phyloP scores from a whole-genome alignment of 2,329 filamentous ascomycete genomes.

The Colletotrichum gloeosporioides region DNA sequence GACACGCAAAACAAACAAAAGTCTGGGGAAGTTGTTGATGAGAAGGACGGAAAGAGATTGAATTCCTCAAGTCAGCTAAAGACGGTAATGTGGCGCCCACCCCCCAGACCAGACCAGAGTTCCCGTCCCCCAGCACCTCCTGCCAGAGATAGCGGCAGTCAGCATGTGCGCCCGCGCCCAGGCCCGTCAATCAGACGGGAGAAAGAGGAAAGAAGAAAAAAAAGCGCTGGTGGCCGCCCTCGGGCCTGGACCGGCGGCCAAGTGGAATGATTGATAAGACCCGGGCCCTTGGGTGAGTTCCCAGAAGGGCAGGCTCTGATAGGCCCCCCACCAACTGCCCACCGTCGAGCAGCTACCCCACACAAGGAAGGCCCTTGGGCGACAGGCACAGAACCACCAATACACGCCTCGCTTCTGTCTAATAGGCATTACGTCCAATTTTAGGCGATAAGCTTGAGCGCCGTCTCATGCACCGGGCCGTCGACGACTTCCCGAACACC shows the following conservation, averaged over 20 bases:
- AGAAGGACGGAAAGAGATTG: neutral
- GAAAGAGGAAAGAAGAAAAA: neutral
- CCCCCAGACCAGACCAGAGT: neutral
- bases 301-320: neutral
- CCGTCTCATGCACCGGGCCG: neutral
- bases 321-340: neutral
- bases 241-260: slow-evolving; percentile 21
- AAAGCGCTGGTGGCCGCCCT: neutral
- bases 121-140: neutral
- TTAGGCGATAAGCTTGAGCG: slow-evolving; percentile 13
- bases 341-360: neutral
- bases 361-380: slow-evolving; percentile 12
- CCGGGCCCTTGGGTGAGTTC: neutral
- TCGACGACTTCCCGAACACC: neutral
- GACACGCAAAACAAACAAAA: neutral
- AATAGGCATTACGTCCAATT: slow-evolving; percentile 22
- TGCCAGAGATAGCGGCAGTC: slow-evolving; percentile 2
- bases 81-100: neutral
- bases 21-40: neutral
- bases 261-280: slow-evolving; percentile 20
- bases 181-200: neutral
- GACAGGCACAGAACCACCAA: neutral
- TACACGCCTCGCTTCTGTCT: slow-evolving; percentile 10
- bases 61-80: neutral
- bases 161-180: neutral